Evolutionary conservation across 2,329 filamentous ascomycete species (phyloP).

Genomic region (Trichoderma atroviride): DNA sequence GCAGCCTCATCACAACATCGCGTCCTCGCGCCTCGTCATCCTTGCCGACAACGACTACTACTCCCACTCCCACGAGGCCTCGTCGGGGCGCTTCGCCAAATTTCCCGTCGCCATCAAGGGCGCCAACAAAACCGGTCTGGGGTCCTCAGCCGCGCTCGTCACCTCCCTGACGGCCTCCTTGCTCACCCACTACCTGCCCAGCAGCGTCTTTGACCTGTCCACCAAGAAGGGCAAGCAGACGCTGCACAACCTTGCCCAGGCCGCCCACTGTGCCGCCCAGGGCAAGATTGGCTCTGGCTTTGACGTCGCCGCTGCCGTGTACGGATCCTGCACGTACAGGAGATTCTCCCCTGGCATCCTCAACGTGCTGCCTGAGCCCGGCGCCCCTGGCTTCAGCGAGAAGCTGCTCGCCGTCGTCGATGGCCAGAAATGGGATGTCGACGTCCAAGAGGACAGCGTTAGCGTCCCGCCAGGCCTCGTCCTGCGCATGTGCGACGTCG

Average conservation of each 20-base stretch:
- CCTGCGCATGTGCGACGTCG: slow-evolving; percentile 92
- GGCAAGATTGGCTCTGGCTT: slow-evolving; percentile 96
- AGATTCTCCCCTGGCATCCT: slow-evolving; percentile 87
- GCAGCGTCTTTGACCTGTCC: slow-evolving; percentile 57
- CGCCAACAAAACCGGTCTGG: slow-evolving; percentile 94
- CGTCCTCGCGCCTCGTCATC: slow-evolving; percentile 76
- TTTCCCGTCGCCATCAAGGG: slow-evolving; percentile 75
- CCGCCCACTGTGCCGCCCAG: slow-evolving; percentile 91
- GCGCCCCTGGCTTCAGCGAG: slow-evolving; percentile 65
- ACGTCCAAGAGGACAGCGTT: slow-evolving; percentile 70
- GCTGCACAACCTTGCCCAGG: slow-evolving; percentile 92
- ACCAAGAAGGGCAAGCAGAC: slow-evolving; percentile 57
- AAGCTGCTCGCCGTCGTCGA: slow-evolving; percentile 69
- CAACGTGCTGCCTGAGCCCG: slow-evolving; percentile 65
- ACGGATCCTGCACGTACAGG: slow-evolving; percentile 85
- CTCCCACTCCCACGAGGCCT: slow-evolving; percentile 57
- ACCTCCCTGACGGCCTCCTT: slow-evolving; percentile 81
- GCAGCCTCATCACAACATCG: slow-evolving; percentile 53
- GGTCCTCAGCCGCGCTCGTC: slow-evolving; percentile 91
- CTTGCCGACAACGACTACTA: slow-evolving; percentile 97
- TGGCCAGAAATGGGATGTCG: slow-evolving; percentile 74
- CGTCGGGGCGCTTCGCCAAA: slow-evolving; percentile 66
- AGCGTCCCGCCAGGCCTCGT: slow-evolving; percentile 72
- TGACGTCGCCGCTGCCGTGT: slow-evolving; percentile 90
- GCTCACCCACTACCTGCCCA: slow-evolving; percentile 72